Evolutionary conservation across 176 grass and related monocot species (phyloP).

Genomic region (Carex pumila): DNA sequence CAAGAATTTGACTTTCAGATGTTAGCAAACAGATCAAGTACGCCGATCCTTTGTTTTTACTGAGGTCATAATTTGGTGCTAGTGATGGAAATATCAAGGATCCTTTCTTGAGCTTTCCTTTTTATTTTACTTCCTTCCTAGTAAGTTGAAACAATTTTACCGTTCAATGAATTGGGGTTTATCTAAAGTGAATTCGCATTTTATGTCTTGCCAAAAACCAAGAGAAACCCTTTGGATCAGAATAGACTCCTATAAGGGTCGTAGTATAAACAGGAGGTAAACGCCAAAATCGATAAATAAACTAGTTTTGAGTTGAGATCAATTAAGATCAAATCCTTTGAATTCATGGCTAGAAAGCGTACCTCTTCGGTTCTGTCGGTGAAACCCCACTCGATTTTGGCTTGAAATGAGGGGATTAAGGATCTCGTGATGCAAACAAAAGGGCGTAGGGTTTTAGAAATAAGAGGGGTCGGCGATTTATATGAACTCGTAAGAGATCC

Average conservation of each 20-base stretch:
- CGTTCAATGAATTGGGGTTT: background rate
- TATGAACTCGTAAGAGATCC: conserved; percentile 6
- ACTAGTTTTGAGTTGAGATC: background rate
- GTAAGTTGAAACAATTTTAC: background rate
- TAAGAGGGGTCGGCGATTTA: background rate
- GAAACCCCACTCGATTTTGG: conserved; percentile 16
- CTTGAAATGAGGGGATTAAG: background rate
- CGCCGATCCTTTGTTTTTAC: background rate
- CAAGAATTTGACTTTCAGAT: background rate
- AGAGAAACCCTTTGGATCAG: background rate
- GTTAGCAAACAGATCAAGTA: background rate
- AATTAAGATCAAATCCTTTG: background rate
- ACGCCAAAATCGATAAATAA: background rate
- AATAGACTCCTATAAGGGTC: background rate
- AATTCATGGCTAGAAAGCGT: background rate
- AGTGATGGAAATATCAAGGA: no score
- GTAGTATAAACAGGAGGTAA: background rate
- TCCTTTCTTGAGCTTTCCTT: no score
- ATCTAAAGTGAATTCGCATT: background rate
- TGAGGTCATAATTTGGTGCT: background rate
- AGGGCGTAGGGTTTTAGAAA: background rate
- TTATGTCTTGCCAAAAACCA: background rate
- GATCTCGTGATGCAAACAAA: background rate
- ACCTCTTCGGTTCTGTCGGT: background rate
- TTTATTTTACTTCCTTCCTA: background rate